Evolutionary conservation across 305 asterid genomes (phyloP).

Genomic region (Fraxinus angustifolia): DNA sequence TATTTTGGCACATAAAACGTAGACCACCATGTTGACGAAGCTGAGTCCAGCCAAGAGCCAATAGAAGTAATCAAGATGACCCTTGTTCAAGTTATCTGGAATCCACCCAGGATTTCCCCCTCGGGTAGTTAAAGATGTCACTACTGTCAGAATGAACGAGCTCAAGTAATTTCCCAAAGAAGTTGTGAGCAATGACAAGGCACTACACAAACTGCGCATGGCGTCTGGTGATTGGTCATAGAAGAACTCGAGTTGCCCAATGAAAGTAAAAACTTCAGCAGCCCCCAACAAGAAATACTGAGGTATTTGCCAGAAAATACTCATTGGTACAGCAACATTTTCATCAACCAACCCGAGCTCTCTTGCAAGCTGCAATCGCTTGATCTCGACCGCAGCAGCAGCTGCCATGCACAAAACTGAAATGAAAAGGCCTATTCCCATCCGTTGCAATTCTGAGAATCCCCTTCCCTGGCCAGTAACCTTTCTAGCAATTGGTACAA

Average conservation of each 20-base stretch:
- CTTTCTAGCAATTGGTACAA: conserved; percentile 71
- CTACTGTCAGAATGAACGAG: conserved; percentile 74
- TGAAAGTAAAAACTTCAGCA: conserved; percentile 74
- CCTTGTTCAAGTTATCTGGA: conserved; percentile 79
- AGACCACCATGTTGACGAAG: conserved; percentile 61
- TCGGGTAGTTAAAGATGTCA: conserved; percentile 55
- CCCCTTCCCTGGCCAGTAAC: conserved; percentile 71
- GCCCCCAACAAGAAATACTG: conserved; percentile 86
- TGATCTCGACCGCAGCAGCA: conserved; percentile 75
- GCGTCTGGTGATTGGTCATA: conserved; percentile 92
- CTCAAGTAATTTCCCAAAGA: conserved; percentile 80
- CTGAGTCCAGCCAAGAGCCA: conserved; percentile 87
- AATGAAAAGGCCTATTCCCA: conserved; percentile 83
- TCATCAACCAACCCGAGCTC: conserved; percentile 45
- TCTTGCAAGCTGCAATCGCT: conserved; percentile 49
- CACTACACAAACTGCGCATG: conserved; percentile 88
- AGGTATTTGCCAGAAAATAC: conserved; percentile 85
- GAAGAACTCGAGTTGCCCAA: conserved; percentile 89
- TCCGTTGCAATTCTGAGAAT: conserved; percentile 73
- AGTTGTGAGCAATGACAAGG: conserved; percentile 61
- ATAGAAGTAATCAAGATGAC: conserved; percentile 80
- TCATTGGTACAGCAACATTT: conserved; percentile 59
- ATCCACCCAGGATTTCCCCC: conserved; percentile 86
- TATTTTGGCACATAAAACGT: conserved; percentile 62
- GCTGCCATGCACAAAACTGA: conserved; percentile 80